phyloP scores from a whole-genome alignment of 345 rosid species.

The Limnanthes douglasii region DNA sequence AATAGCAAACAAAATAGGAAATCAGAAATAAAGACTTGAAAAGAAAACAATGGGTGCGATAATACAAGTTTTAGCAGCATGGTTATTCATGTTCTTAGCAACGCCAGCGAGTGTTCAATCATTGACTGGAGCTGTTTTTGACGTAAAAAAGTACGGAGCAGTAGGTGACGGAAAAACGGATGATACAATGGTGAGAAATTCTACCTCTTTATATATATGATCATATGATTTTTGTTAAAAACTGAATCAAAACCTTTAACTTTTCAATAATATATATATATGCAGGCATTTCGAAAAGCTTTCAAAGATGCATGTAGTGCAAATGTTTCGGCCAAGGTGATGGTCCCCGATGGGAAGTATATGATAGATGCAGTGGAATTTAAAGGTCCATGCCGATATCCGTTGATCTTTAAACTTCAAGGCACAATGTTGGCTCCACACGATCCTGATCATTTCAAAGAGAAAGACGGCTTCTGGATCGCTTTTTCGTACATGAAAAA shows the following conservation, averaged over 20 bases:
- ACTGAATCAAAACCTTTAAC: neutral
- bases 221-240: neutral
- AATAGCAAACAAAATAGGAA: no score
- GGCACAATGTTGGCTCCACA: constrained; percentile 28
- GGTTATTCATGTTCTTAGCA: no score
- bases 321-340: constrained; percentile 10
- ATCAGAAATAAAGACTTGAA: no score
- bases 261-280: neutral
- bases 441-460: neutral
- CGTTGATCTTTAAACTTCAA: constrained; percentile 15
- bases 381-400: constrained; percentile 31
- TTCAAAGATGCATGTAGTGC: constrained; percentile 21
- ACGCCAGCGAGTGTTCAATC: no score
- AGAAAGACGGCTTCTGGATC: constrained; percentile 22
- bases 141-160: constrained; percentile 22
- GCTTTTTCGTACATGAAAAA: constrained; percentile 9
- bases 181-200: constrained; percentile 12
- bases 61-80: no score
- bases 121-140: no score
- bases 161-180: constrained; percentile 19
- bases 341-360: constrained; percentile 25
- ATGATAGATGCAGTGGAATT: constrained; percentile 12
- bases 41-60: no score
- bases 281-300: constrained; percentile 20
- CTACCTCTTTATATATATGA: neutral